A percentile compares a stretch with the other conserved stretches of the same genome.
Evolutionary conservation across 2,329 filamentous ascomycete species (phyloP).

Genomic region (Hypoxylon sp.): DNA sequence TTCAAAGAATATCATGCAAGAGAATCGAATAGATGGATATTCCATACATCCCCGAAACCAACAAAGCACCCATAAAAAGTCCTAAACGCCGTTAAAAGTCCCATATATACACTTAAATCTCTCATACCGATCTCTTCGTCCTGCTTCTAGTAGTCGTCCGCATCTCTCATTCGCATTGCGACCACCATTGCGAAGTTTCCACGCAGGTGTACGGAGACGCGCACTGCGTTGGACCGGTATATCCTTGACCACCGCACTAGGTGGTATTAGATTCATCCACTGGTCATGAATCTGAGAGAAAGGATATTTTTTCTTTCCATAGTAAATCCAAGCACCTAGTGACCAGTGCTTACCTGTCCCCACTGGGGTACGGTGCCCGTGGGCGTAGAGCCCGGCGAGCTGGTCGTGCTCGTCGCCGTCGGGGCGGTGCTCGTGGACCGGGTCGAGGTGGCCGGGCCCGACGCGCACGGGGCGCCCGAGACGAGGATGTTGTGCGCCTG

Average conservation of each 20-base stretch:
- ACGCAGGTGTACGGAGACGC: constrained; percentile 29
- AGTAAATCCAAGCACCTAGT: neutral
- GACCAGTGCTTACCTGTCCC: neutral
- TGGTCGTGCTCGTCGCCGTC: neutral
- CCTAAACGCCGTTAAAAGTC: neutral
- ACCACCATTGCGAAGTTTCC: constrained; percentile 18
- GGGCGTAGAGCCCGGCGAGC: neutral
- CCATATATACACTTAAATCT: neutral
- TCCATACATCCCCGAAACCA: no score
- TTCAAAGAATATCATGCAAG: no score
- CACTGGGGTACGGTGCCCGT: neutral
- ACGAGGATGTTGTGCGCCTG: constrained; percentile 49
- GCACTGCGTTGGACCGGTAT: constrained; percentile 30
- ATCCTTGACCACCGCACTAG: constrained; percentile 34
- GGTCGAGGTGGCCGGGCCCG: neutral
- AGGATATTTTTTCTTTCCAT: neutral
- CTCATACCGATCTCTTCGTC: no score
- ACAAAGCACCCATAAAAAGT: no score
- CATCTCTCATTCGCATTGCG: constrained; percentile 27
- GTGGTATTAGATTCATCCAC: neutral
- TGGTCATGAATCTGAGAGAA: neutral
- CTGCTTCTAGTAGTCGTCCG: no score
- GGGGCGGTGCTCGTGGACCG: neutral
- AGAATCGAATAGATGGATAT: no score
- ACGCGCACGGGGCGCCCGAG: constrained; percentile 43